Base-by-base conservation (phyloP, 2,329 filamentous ascomycete species). In the Paecilomyces sp. region DNA sequence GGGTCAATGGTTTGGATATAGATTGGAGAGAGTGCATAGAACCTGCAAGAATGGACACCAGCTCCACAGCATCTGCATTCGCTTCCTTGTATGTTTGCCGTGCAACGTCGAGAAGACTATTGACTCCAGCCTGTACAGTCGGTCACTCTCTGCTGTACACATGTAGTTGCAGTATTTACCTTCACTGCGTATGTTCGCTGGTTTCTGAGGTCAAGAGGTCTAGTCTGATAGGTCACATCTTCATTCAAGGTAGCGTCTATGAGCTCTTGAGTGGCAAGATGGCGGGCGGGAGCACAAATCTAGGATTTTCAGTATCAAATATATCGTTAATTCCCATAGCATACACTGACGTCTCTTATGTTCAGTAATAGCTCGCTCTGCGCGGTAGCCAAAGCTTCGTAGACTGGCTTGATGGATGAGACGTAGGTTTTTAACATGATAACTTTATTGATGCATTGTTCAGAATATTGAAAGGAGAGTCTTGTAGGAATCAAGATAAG, bases 101-200 rank as follows among this genome's bases (percentile, higher is more conserved):
- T 34, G 91, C 90, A 41, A 97, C 89, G 74, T 97, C 93, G 3
- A 97, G 83, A 59, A 97, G 83, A 2, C 90, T 90, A 66, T 91
- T 92, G 51, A 94, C 86, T 0, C 91, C 90, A 54, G 91, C 86
- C 83, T 90, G 65, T 7, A 3, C 36, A 41, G 12, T 54, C 64
- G 65, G n/a, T 9, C 3, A 25, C 57, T 55, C 57, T 51, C 15
- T 41, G 24, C 18, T 22, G n/a, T 12, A 58, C 18, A 11, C 28
- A 13, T 15, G 36, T 3, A 3, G 18, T 15, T n/a, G 36, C 15
- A 50, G 25, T 9, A 13, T 51, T 25, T 56, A 62, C 62, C 33
- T 89, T 94, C 33, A 97, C 88, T 24, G 93, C 93, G 76, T 95
- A 97, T 0, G 89, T 90, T 63, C 93, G 83, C 70, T 97, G 93